These are phyloP conservation scores for Posidonia australis DNA, from an alignment of 106 monocot species.

Conservation along the genomic window DNA sequence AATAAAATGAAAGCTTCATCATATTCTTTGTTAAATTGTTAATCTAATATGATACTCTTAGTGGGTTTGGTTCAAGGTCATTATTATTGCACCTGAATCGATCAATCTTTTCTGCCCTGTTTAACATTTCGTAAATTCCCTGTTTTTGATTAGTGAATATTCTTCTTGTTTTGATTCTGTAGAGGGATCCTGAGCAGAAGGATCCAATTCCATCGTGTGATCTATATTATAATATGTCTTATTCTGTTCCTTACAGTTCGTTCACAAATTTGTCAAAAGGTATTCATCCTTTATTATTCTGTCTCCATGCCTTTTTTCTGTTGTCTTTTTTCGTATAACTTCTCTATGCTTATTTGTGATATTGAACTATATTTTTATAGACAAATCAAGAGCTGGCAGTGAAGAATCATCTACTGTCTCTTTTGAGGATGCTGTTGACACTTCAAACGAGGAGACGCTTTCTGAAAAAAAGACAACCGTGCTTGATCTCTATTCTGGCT, in stretches of 20 bases:
- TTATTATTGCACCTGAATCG: too few species aligned
- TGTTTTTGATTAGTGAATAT: constrained; percentile 26
- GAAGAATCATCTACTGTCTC: constrained; percentile 2
- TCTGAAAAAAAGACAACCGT: background rate
- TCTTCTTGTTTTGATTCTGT: constrained; percentile 21
- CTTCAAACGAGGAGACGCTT: background rate
- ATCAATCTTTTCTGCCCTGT: too few species aligned
- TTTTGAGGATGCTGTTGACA: background rate
- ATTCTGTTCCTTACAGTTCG: constrained; percentile 31
- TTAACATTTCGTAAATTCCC: too few species aligned
- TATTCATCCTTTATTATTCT: constrained; percentile 12
- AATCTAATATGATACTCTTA: too few species aligned
- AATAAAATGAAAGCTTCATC: too few species aligned
- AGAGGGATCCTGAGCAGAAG: background rate
- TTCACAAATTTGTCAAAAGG: constrained; percentile 34
- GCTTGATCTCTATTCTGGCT: constrained; percentile 42
- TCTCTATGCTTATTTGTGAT: background rate
- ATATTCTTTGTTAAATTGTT: too few species aligned
- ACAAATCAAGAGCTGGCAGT: background rate
- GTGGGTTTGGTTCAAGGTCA: too few species aligned
- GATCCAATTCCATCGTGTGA: constrained; percentile 7
- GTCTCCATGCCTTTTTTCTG: background rate
- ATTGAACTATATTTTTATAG: background rate
- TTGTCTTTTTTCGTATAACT: background rate
- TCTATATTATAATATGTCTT: constrained; percentile 21